Evolutionary conservation across 768 basidiomycete genomes (phyloP).

Genomic region (Tricholoma sp.): DNA sequence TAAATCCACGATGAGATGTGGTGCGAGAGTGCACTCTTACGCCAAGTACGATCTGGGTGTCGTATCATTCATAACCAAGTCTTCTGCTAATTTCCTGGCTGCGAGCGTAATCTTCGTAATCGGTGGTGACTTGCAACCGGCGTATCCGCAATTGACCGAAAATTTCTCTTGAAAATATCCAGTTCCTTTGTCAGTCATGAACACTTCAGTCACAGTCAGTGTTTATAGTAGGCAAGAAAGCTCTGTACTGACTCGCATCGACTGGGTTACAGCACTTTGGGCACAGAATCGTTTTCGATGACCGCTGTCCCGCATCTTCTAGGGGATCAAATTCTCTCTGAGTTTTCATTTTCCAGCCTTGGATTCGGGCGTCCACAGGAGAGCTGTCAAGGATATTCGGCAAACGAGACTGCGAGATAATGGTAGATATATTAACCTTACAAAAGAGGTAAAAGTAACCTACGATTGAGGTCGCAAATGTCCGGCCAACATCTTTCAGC

Average conservation of each 20-base stretch:
- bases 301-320: not conserved
- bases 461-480: constrained; percentile 1
- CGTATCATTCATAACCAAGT: constrained; percentile 6
- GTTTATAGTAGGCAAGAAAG: not conserved
- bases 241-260: constrained; percentile 21
- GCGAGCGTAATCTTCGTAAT: not conserved
- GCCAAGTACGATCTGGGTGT: constrained; percentile 3
- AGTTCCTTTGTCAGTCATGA: constrained; percentile 10
- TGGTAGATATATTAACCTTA: no score
- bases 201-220: constrained; percentile 24
- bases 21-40: not conserved
- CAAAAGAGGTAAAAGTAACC: not conserved
- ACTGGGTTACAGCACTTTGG: constrained; percentile 1
- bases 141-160: constrained; percentile 7
- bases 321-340: not conserved
- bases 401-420: not conserved
- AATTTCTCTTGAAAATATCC: constrained; percentile 14
- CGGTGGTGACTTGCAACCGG: not conserved
- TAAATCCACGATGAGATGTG: not conserved
- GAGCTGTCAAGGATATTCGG: not conserved
- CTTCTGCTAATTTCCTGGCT: constrained; percentile 12
- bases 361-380: constrained; percentile 18
- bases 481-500: not conserved
- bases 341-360: constrained; percentile 2
- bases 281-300: not conserved